A percentile compares a stretch with the other conserved stretches of the same genome.
Evolutionary conservation across 768 basidiomycete genomes (phyloP).

Genomic region (Lactifluus volemus): DNA sequence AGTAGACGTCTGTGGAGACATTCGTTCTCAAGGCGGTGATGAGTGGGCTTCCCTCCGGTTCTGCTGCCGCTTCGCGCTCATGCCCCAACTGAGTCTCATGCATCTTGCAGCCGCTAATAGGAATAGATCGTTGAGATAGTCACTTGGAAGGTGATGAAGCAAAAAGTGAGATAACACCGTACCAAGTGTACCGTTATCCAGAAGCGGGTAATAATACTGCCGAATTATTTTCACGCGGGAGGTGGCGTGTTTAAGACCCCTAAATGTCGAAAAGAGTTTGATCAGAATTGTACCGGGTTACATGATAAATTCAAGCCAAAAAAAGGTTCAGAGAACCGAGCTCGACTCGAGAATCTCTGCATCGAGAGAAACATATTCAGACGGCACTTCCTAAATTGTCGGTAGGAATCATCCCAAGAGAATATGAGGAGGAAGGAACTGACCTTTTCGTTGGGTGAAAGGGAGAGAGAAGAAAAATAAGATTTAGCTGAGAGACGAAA

Average conservation of each 20-base stretch:
- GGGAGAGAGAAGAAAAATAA: neutral
- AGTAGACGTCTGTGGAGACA: neutral
- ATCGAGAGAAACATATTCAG: slow-evolving; percentile 5
- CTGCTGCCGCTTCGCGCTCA: neutral
- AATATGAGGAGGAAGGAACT: neutral
- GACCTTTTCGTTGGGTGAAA: neutral
- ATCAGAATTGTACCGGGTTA: neutral
- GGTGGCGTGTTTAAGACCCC: neutral
- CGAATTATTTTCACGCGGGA: neutral
- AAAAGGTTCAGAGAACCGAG: slow-evolving; percentile 19
- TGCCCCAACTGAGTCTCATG: neutral
- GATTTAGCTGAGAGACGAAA: slow-evolving; percentile 13
- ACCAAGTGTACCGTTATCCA: neutral
- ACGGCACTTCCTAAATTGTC: slow-evolving; percentile 22
- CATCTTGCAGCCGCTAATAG: too few species aligned
- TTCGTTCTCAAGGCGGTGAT: neutral
- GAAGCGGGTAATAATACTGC: neutral
- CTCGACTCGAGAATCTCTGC: slow-evolving; percentile 9
- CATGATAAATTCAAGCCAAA: neutral
- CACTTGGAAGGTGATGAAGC: too few species aligned
- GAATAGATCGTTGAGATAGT: too few species aligned
- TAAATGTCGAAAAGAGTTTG: neutral
- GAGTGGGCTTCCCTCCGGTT: neutral
- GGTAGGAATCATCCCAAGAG: slow-evolving; percentile 13
- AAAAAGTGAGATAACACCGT: neutral